Evolutionary conservation across 345 rosid species (phyloP).

Genomic region (Aurinia saxatilis): DNA sequence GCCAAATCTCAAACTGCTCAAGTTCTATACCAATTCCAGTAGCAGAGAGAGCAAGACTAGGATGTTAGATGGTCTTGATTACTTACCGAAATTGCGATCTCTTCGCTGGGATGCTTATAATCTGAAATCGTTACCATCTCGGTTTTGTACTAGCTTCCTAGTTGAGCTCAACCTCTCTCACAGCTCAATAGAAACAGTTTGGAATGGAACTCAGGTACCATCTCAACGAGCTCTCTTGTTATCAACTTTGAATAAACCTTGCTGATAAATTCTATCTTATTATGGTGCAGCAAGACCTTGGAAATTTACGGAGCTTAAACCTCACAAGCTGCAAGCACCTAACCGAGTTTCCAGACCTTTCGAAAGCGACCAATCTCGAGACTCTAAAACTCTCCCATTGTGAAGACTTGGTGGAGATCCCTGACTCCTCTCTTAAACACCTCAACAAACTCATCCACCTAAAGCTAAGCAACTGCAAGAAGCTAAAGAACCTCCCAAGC

Average conservation of each 20-base stretch:
- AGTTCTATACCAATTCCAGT: not conserved
- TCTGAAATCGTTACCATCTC: slow-evolving; percentile 13
- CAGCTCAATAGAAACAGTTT: slow-evolving; percentile 21
- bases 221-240: not conserved
- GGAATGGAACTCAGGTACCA: slow-evolving; percentile 17
- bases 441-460: slow-evolving; percentile 21
- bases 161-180: slow-evolving; percentile 21
- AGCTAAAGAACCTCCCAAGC: slow-evolving; percentile 19
- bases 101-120: slow-evolving; percentile 14
- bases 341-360: slow-evolving; percentile 22
- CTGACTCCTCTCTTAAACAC: slow-evolving; percentile 9
- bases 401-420: slow-evolving; percentile 18
- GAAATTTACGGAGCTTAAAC: slow-evolving; percentile 21
- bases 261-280: not conserved
- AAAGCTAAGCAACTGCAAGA: slow-evolving; percentile 20
- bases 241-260: not conserved
- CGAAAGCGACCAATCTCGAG: slow-evolving; percentile 24
- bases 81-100: slow-evolving; percentile 4
- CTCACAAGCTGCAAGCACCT: slow-evolving; percentile 25
- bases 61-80: slow-evolving; percentile 17
- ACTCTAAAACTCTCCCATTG: slow-evolving; percentile 11
- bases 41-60: not conserved
- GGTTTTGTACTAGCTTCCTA: slow-evolving; percentile 14
- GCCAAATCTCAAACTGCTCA: slow-evolving; percentile 23
- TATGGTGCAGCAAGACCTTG: slow-evolving; percentile 16